phyloP scores from a whole-genome alignment of 1,284 basidiomycete genomes.

The Leccinum pachyderme region DNA sequence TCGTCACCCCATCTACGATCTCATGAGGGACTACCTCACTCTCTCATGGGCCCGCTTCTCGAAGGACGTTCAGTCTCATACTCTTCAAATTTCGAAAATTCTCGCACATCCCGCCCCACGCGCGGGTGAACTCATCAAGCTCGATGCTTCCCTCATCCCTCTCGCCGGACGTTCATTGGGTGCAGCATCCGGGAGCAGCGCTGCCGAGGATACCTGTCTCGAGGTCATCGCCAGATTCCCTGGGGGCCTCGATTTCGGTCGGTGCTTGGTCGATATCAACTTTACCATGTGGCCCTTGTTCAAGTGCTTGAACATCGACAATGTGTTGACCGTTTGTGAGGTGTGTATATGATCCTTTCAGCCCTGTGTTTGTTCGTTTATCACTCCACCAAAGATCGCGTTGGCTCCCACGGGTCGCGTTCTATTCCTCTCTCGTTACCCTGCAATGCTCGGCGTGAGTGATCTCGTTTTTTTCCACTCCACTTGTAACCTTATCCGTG shows the following conservation, averaged over 20 bases:
- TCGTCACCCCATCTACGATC: conserved; percentile 87
- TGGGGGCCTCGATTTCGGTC: conserved; percentile 80
- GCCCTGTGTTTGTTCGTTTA: neutral
- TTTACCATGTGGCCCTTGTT: conserved; percentile 98
- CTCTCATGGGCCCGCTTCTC: conserved; percentile 91
- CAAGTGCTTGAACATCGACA: conserved; percentile 91
- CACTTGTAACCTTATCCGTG: neutral
- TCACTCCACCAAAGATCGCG: conserved; percentile 60
- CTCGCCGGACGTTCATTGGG: conserved; percentile 19
- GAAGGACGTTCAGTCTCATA: conserved; percentile 87
- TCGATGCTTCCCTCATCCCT: conserved; percentile 60
- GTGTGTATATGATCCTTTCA: conserved; percentile 38
- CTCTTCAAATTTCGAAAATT: conserved; percentile 81
- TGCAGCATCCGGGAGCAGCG: conserved; percentile 41
- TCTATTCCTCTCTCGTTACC: conserved; percentile 87
- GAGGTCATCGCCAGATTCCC: conserved; percentile 86
- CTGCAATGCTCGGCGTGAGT: conserved; percentile 82
- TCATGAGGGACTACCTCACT: conserved; percentile 91
- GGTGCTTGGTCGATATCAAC: conserved; percentile 81
- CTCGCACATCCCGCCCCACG: conserved; percentile 82
- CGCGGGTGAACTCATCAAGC: conserved; percentile 79
- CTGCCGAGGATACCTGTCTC: conserved; percentile 63
- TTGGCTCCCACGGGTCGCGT: conserved; percentile 90
- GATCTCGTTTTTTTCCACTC: neutral
- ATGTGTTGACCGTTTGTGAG: conserved; percentile 92